Percentiles rank a stretch among this genome's conserved stretches.
Evolutionary conservation across 345 rosid species (phyloP).

Genomic region (Hibiscus mutabilis): DNA sequence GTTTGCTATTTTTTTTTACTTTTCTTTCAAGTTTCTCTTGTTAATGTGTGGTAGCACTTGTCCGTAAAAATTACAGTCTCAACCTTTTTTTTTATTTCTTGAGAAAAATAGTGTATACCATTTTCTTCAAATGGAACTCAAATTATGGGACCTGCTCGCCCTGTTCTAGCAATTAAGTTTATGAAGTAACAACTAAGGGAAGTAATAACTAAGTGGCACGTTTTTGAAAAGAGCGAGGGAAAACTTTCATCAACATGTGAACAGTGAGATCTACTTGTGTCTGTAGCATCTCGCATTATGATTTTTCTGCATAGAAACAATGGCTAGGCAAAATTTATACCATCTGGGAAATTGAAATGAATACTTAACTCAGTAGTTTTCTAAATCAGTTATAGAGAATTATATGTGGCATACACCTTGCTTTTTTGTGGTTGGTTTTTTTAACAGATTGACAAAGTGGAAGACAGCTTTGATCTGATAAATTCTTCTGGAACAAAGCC

Average conservation of each 20-base stretch:
- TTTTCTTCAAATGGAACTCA: background rate
- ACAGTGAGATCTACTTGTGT: background rate
- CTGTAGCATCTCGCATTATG: background rate
- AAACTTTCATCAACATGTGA: background rate
- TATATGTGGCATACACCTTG: background rate
- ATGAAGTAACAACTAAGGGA: too few relatives aligned
- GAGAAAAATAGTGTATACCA: background rate
- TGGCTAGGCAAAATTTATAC: background rate
- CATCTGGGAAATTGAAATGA: background rate
- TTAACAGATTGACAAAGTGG: slow-evolving; percentile 65
- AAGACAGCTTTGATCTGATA: slow-evolving; percentile 68
- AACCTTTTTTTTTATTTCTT: background rate
- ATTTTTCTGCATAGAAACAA: too few relatives aligned
- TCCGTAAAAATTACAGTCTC: background rate
- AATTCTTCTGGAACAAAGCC: slow-evolving; percentile 78
- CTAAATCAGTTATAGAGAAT: background rate
- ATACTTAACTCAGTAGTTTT: background rate
- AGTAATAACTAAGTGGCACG: background rate
- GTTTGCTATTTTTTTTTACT: too few relatives aligned
- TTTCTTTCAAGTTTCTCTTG: too few relatives aligned
- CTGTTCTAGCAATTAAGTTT: background rate
- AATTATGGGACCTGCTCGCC: background rate
- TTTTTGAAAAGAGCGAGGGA: background rate
- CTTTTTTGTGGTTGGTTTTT: slow-evolving; percentile 4
- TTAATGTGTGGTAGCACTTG: background rate